These are phyloP conservation scores for Diaporthe nobilis DNA, from an alignment of 2,329 filamentous ascomycete genomes.

Conservation along the genomic window DNA sequence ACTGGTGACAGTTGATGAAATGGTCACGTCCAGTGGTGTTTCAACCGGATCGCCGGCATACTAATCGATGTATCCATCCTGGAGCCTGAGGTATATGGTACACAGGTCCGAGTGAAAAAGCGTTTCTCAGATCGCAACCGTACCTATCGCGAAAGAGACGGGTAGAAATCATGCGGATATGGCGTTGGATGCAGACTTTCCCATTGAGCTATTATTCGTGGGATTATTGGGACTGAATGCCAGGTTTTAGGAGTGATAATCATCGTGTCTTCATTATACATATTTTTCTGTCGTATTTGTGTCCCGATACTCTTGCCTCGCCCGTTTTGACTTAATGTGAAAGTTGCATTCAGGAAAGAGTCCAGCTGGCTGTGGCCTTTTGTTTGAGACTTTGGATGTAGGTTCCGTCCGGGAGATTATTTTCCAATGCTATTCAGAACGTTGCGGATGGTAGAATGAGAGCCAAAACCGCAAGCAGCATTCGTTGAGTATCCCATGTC, in stretches of 20 bases:
- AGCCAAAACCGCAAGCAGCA: background rate
- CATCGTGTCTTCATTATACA: background rate
- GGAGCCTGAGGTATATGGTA: no score
- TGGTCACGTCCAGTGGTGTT: background rate
- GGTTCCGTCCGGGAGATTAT: background rate
- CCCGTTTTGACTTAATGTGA: slow-evolving; percentile 10
- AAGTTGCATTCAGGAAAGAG: background rate
- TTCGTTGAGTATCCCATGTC: background rate
- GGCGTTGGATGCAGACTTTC: no score
- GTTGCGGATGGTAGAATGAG: background rate
- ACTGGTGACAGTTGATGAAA: background rate
- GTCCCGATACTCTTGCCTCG: background rate
- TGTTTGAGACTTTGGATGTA: background rate
- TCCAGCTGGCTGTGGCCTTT: no score
- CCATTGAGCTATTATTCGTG: no score
- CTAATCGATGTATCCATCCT: no score
- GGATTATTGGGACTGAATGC: background rate
- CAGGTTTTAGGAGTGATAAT: background rate
- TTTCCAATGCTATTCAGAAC: no score
- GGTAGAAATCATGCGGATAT: no score
- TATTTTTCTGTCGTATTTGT: background rate
- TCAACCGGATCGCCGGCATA: background rate
- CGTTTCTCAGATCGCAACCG: background rate
- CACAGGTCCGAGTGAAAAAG: background rate
- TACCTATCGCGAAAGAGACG: no score